Base-by-base conservation (phyloP, 2,329 filamentous ascomycete genomes). In the Penicillium sp. region DNA sequence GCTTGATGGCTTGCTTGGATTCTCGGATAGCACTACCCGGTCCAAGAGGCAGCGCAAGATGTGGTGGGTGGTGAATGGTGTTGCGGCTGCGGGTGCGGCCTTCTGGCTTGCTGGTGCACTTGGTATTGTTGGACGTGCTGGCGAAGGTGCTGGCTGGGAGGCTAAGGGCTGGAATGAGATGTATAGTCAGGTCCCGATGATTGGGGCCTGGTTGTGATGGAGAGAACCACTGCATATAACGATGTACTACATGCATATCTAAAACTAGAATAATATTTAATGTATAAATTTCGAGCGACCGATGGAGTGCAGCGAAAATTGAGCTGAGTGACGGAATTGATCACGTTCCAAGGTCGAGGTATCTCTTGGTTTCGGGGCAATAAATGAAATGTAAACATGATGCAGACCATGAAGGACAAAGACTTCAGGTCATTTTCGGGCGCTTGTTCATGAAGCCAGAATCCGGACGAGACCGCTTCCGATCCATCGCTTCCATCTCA, bases 21-120 rank as follows among this genome's bases (percentile, higher is more conserved):
- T 66, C 0, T 68, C 79, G 7, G 83, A 84, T 58, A 82, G 77
- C 66, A 76, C 73, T 64, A 79, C 79, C 34, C 77, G 80, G 46
- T 71, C 81, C 57, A 76, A 78, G 54, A 67, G 64, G 47, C 81
- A 83, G 68, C 85, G 86, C 68, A 81, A 85, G 67, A 83, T 83
- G 64, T 89, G 89, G 85, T 85, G 89, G 75, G 72, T 79, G 2
- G 80, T 96, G 51, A 91, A 95, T 67, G 86, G 80, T 0, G 71
- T 86, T 49, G 82, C 83, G 1, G 77, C 80, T 0, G 73, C 80
- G 0, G 71, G 88, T 2, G 81, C 85, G 7, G 81, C 76, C 0
- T 51, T 92, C n/a, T 97, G 92, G 92, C 84, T 92, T 48, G 86
- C 87, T 0, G 92, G 92, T 3, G 88, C 89, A 0, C 72, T 97